Conservation (phyloP, 2,329 filamentous ascomycete species). For the Nannizziopsis barbatae region DNA sequence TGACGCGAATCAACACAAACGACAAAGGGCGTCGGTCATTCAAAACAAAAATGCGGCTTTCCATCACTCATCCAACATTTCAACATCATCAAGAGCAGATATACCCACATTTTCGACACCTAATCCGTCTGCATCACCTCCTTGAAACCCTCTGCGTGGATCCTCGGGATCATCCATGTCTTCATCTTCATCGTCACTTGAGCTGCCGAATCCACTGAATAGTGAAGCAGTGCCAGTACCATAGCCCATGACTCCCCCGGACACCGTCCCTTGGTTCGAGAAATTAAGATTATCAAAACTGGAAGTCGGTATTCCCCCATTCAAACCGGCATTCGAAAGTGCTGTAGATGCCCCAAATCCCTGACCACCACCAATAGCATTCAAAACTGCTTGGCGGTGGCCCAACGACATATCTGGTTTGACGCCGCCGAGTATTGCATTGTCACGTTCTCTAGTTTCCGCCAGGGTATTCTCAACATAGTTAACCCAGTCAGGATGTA, state of each 20-base stretch:
- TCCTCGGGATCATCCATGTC: constrained; percentile 61
- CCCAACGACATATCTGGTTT: constrained; percentile 81
- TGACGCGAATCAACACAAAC: background rate
- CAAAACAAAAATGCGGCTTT: constrained; percentile 13
- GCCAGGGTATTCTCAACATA: constrained; percentile 90
- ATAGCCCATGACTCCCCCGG: constrained; percentile 61
- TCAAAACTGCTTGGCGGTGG: constrained; percentile 58
- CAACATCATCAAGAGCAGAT: constrained; percentile 50
- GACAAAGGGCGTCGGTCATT: constrained; percentile 5
- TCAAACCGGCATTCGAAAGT: constrained; percentile 69
- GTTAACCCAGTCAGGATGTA: constrained; percentile 80
- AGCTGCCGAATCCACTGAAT: constrained; percentile 84
- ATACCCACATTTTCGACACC: constrained; percentile 57
- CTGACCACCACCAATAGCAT: constrained; percentile 47
- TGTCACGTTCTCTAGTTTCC: constrained; percentile 89
- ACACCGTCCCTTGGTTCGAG: constrained; percentile 52
- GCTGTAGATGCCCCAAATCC: constrained; percentile 51
- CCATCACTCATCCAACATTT: constrained; percentile 48
- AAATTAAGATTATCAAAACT: constrained; percentile 51
- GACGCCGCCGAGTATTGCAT: constrained; percentile 93
- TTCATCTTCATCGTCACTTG: constrained; percentile 91
- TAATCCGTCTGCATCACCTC: constrained; percentile 34
- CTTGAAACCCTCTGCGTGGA: constrained; percentile 36
- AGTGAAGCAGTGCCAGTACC: constrained; percentile 55
- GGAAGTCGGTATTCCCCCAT: constrained; percentile 47